Base-by-base conservation (phyloP, 2,329 filamentous ascomycete genomes). In the Colletotrichum cereale region DNA sequence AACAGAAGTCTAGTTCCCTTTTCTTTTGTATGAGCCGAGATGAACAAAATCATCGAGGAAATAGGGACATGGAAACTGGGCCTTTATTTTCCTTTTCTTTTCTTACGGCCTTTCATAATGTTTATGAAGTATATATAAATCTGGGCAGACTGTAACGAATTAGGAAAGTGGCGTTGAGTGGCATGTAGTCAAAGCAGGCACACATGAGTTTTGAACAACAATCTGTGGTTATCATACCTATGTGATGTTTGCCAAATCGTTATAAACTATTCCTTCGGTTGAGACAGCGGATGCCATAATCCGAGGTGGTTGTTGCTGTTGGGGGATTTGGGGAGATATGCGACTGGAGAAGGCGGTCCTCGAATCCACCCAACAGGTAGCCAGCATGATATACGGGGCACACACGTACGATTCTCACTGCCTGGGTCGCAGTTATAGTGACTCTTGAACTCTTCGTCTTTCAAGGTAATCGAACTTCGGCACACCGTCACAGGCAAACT, bases 1-100 rank as follows among this genome's bases (percentile, higher is more conserved):
- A 87, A 97, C 94, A 0, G 92, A 94, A 79, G 84, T 88, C 16
- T 89, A 77, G 79, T 50, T n/a, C 12, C 8, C 7, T 8, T 52
- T 62, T 66, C 5, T 11, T 69, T 60, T 44, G 8, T 52, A 16
- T 12, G 1, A 40, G 12, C 16, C 16, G 10, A 26, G n/a, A 3
- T 12, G 1, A 16, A 16, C 6, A 11, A 8, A 21, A 47, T 24
- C 8, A 57, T 16, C 21, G 44, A 11, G 47, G 5, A 34, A 40
- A 62, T 1, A 24, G 7, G 16, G 10, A 38, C 6, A 12, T 24
- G 31, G n/a, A 29, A 50, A 29, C 14, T 8, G 58, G 31, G 8
- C 21, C 21, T 0, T 11, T 26, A 4, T 26, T 5, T 26, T 38
- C 21, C 1, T 11, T 26, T 7, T 26, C 10, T 26, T 38, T n/a